phyloP scores from a whole-genome alignment of 768 basidiomycete genomes.

The Suillus americanus region DNA sequence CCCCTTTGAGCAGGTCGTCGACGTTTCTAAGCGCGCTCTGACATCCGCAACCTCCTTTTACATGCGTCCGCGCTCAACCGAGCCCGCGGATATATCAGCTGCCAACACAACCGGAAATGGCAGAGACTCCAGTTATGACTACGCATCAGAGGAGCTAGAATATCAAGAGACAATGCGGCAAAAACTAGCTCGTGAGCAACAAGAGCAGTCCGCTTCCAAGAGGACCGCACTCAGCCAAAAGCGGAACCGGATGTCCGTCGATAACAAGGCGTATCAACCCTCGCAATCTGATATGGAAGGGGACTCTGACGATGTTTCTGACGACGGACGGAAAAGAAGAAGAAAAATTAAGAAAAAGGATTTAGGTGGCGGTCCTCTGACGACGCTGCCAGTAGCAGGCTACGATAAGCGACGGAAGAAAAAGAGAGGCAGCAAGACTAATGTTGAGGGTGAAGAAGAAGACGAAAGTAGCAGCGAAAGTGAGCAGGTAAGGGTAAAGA shows the following conservation, averaged over 20 bases:
- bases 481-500: constrained; percentile 39
- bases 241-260: constrained; percentile 65
- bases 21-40: constrained; percentile 52
- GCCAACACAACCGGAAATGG: constrained; percentile 34
- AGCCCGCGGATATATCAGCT: constrained; percentile 45
- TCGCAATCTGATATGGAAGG: constrained; percentile 61
- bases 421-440: constrained; percentile 46
- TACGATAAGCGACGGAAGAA: constrained; percentile 63
- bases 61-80: constrained; percentile 60
- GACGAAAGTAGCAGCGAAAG: constrained; percentile 41
- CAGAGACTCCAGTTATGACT: constrained; percentile 66
- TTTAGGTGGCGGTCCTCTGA: constrained; percentile 53
- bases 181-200: constrained; percentile 18
- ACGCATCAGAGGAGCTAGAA: constrained; percentile 72
- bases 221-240: constrained; percentile 37
- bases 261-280: constrained; percentile 84
- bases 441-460: constrained; percentile 46
- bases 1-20: constrained; percentile 62
- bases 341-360: constrained; percentile 50
- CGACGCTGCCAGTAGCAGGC: constrained; percentile 64
- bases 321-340: constrained; percentile 52
- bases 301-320: constrained; percentile 59
- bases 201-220: constrained; percentile 28
- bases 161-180: constrained; percentile 41
- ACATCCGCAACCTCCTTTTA: constrained; percentile 59